A percentile compares a stretch with the other conserved stretches of the same genome.
Evolutionary conservation across 2,329 filamentous ascomycete genomes (phyloP).

Genomic region (Aspergillus luchuensis): DNA sequence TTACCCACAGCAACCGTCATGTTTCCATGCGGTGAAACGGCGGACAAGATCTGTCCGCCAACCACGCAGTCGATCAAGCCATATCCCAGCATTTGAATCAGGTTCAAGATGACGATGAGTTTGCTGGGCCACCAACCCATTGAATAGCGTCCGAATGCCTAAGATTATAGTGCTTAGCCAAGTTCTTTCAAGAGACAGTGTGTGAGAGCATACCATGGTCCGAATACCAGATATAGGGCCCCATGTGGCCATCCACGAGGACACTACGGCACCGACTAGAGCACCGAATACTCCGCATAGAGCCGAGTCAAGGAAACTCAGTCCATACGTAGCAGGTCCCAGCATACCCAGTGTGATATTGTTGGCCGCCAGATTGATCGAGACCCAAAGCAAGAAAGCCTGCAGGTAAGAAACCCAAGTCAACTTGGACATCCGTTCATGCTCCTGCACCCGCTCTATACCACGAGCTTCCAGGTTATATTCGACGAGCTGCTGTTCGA

Average conservation of each 20-base stretch:
- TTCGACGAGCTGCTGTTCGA: slow-evolving; percentile 45
- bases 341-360: slow-evolving; percentile 67
- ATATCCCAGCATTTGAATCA: slow-evolving; percentile 65
- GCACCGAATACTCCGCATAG: slow-evolving; percentile 61
- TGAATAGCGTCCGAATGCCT: slow-evolving; percentile 61
- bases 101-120: slow-evolving; percentile 63
- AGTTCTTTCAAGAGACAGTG: neutral
- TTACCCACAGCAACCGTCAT: slow-evolving; percentile 64
- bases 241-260: slow-evolving; percentile 64
- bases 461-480: slow-evolving; percentile 60
- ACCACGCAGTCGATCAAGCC: slow-evolving; percentile 66
- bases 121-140: slow-evolving; percentile 70
- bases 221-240: slow-evolving; percentile 63
- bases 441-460: slow-evolving; percentile 58
- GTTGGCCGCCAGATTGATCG: slow-evolving; percentile 64
- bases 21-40: slow-evolving; percentile 59
- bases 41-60: slow-evolving; percentile 68
- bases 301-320: slow-evolving; percentile 60
- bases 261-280: slow-evolving; percentile 56
- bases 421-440: slow-evolving; percentile 57
- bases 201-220: slow-evolving; percentile 53
- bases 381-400: slow-evolving; percentile 62
- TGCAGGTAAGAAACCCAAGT: slow-evolving; percentile 57
- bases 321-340: slow-evolving; percentile 59
- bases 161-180: slow-evolving; percentile 4